Conservation (phyloP, 331 rosid genomes). For the Quercus lobata region DNA sequence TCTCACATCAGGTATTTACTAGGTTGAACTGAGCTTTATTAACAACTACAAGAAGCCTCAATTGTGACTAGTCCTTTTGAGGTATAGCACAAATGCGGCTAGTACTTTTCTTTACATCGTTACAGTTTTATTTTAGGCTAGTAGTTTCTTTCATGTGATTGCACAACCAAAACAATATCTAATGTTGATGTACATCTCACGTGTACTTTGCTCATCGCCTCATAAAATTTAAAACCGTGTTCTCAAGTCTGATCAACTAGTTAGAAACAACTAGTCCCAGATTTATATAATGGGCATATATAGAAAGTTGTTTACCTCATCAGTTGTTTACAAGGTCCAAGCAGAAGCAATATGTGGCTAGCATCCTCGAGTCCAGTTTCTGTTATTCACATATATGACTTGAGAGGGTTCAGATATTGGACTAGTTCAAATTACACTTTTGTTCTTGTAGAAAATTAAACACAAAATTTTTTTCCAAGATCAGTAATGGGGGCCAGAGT, state of each 20-base stretch:
- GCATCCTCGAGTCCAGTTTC: background rate
- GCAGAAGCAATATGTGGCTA: background rate
- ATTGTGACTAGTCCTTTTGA: too few relatives aligned
- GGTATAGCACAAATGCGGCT: too few relatives aligned
- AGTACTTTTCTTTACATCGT: too few relatives aligned
- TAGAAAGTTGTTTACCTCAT: background rate
- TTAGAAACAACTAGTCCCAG: too few relatives aligned
- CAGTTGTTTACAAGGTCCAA: background rate
- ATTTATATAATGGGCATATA: too few relatives aligned
- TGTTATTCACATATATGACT: background rate
- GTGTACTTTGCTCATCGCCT: background rate
- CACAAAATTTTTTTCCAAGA: background rate
- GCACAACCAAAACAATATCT: too few relatives aligned
- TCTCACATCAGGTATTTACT: too few relatives aligned
- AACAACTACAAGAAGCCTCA: too few relatives aligned
- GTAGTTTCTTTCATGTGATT: too few relatives aligned
- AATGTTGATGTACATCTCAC: background rate
- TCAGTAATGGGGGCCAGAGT: background rate
- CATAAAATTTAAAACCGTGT: too few relatives aligned
- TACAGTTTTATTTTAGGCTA: too few relatives aligned
- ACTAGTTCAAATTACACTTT: background rate
- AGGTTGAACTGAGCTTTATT: too few relatives aligned
- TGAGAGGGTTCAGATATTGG: background rate
- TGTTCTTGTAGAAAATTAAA: background rate
- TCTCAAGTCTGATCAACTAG: background rate